A percentile compares a stretch with the other conserved stretches of the same genome.
These are phyloP conservation scores for Moesziomyces sp. DNA, from an alignment of 1,284 basidiomycete genomes.

Conservation along the genomic window DNA sequence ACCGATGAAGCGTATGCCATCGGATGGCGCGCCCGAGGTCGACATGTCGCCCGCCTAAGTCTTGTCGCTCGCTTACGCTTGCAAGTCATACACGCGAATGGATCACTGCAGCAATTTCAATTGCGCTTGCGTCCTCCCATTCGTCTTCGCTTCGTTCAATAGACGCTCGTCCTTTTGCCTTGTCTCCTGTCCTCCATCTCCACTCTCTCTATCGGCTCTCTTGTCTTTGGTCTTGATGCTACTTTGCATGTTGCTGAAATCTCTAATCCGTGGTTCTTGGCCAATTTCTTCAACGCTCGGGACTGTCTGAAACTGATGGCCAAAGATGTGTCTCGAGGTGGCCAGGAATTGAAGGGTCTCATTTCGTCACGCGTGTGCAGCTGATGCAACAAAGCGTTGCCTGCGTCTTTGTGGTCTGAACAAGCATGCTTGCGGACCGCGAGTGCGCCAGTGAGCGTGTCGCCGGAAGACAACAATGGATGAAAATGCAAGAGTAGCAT, in stretches of 20 bases:
- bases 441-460: too few relatives aligned
- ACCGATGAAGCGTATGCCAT: constrained; percentile 37
- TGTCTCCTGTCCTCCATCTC: background rate
- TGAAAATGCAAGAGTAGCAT: background rate
- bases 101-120: background rate
- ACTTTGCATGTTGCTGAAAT: background rate
- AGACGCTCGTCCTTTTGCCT: background rate
- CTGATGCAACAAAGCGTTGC: too few relatives aligned
- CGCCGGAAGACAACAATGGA: background rate
- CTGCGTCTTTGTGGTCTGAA: too few relatives aligned
- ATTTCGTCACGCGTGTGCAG: too few relatives aligned
- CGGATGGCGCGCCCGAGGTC: constrained; percentile 32
- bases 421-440: too few relatives aligned
- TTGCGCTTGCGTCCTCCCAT: background rate
- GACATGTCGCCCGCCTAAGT: constrained; percentile 38
- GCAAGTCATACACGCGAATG: background rate
- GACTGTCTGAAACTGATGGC: too few relatives aligned
- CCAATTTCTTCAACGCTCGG: too few relatives aligned
- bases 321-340: too few relatives aligned
- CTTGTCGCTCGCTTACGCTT: background rate
- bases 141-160: background rate
- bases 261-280: background rate
- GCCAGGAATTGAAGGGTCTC: too few relatives aligned
- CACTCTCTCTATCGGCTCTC: background rate
- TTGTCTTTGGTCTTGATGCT: background rate